A percentile compares a stretch with the other conserved stretches of the same genome.
Conservation (phyloP, 352 stramenopile genomes). For the Globisporangium recalcitrans region DNA sequence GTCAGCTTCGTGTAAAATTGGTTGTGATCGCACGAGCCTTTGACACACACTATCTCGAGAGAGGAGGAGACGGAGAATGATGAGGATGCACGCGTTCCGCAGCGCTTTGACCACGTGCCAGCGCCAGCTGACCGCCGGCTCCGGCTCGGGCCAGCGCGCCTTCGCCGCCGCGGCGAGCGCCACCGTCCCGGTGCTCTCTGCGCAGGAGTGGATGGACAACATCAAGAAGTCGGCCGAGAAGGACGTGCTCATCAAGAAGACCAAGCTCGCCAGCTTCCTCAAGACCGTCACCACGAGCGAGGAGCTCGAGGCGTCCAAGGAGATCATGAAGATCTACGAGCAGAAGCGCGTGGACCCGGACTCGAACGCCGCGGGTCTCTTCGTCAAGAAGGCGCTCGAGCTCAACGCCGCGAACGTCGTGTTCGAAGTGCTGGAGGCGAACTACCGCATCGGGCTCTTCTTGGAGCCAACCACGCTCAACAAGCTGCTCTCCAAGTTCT, state of each 20-base stretch:
- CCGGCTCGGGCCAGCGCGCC: constrained; percentile 30
- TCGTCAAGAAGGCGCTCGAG: constrained; percentile 83
- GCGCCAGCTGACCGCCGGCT: constrained; percentile 30
- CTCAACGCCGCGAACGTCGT: constrained; percentile 62
- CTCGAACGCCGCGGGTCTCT: constrained; percentile 62
- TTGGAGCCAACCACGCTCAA: constrained; percentile 75
- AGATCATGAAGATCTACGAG: constrained; percentile 88
- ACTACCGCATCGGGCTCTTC: constrained; percentile 82
- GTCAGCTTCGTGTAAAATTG: too few species aligned
- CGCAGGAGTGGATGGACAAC: constrained; percentile 79
- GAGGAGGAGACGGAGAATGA: constrained; percentile 17
- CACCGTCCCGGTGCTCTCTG: constrained; percentile 40
- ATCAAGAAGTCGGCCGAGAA: constrained; percentile 66
- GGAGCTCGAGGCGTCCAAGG: constrained; percentile 70
- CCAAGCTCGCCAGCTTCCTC: constrained; percentile 79
- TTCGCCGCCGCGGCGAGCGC: constrained; percentile 27
- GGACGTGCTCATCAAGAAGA: constrained; percentile 78
- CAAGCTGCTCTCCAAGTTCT: constrained; percentile 81
- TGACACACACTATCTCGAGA: not conserved
- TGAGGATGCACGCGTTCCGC: constrained; percentile 64
- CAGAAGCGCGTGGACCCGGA: constrained; percentile 80
- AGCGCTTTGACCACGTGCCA: constrained; percentile 46
- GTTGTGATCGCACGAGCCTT: too few species aligned
- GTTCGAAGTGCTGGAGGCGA: constrained; percentile 74
- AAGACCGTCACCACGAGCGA: constrained; percentile 79